Conservation (phyloP, 2,329 filamentous ascomycete genomes). For the Dothidotthia symphoricarpi region DNA sequence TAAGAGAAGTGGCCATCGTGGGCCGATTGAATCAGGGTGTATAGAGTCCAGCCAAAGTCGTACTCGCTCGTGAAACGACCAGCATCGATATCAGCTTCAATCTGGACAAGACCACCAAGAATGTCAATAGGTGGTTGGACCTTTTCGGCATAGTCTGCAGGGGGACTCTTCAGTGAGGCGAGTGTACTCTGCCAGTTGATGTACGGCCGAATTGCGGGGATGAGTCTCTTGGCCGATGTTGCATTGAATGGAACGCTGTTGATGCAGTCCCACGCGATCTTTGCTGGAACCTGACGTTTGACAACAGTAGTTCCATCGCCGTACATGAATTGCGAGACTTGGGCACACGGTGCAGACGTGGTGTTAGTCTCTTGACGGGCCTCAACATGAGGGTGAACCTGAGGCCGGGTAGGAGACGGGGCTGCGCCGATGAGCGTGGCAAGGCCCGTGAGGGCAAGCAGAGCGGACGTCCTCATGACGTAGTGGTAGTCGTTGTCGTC, state of each 20-base stretch:
- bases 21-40: constrained; percentile 53
- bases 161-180: constrained; percentile 46
- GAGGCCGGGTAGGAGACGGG: constrained; percentile 13
- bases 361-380: constrained; percentile 26
- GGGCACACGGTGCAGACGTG: constrained; percentile 29
- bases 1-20: constrained; percentile 66
- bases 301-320: constrained; percentile 11
- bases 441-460: constrained; percentile 25
- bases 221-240: constrained; percentile 40
- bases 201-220: constrained; percentile 45
- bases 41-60: constrained; percentile 53
- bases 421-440: constrained; percentile 19
- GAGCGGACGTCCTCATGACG: constrained; percentile 23
- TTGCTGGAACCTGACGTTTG: constrained; percentile 41
- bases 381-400: constrained; percentile 12
- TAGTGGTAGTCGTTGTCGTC: constrained; percentile 1
- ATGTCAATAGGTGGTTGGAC: constrained; percentile 48
- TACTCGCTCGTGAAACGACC: constrained; percentile 44
- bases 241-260: constrained; percentile 47
- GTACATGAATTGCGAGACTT: constrained; percentile 34
- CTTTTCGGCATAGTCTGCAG: constrained; percentile 48
- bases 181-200: constrained; percentile 50
- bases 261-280: constrained; percentile 48
- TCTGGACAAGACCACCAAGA: constrained; percentile 41
- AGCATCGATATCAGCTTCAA: constrained; percentile 39